Base-by-base conservation (phyloP, 1,284 basidiomycete species). In the Irpex sp. region DNA sequence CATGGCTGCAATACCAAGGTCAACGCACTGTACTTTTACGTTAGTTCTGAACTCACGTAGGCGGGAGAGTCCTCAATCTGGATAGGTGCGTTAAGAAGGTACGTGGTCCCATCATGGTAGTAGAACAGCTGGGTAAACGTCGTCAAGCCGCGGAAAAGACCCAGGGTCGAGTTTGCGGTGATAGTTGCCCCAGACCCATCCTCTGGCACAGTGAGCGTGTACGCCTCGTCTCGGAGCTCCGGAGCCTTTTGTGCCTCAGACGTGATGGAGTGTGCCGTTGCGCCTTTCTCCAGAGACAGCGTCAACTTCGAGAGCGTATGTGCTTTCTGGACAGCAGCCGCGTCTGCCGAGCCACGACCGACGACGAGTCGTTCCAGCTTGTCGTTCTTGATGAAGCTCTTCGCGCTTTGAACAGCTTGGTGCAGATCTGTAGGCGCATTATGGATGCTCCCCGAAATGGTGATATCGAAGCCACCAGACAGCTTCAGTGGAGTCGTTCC, bases 101-200 rank as follows among this genome's bases (percentile, higher is more conserved):
- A 92, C 1, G 79, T 82, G 33, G 75, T 74, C 8, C 72, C 80
- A 8, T 68, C 72, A 31, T 13, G 13, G 39, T 82, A 79, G 69
- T 90, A 93, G 83, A 86, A 90, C 39, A 97, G 75, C 76, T 95
- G 93, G 46, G 80, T 78, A 72, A 97, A 94, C 0, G 93, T 95
- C 33, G 91, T 89, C 65, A 97, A 75, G 1, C 93, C 95, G 59
- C 95, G 81, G 62, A 88, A 85, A 11, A 95, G 76, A 0, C 94
- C 94, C 19, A 97, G 76, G 0, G 92, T 85, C 43, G 90, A 88
- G 63, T 85, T 86, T 2, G 94, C 90, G 0, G 73, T 79, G 56
- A 97, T 76, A 0, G 76, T 81, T 5, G 91, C 92, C 2, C 71
- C 63, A 0, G 79, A 78, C 3, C 89, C 90, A 61, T 89, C 82